Evolutionary conservation across 2,329 filamentous ascomycete species (phyloP).

Genomic region (Chalaropsis ovoidea): DNA sequence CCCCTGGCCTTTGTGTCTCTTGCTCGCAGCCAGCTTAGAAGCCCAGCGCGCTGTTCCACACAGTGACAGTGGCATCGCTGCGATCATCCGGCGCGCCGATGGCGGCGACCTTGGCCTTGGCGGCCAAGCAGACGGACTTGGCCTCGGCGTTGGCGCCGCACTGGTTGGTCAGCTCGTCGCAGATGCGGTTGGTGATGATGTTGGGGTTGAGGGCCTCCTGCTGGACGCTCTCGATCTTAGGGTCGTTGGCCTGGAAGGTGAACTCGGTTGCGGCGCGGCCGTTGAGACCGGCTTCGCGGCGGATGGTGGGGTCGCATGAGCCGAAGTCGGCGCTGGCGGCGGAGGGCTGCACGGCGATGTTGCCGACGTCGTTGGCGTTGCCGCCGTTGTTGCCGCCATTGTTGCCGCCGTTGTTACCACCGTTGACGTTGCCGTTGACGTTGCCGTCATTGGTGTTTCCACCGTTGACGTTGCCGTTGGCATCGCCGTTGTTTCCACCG

Average conservation of each 20-base stretch:
- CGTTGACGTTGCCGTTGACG: slow-evolving; percentile 26
- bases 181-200: slow-evolving; percentile 64
- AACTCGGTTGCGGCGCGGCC: slow-evolving; percentile 49
- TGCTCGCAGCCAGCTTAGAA: slow-evolving; percentile 20
- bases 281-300: slow-evolving; percentile 49
- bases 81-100: slow-evolving; percentile 25
- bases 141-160: slow-evolving; percentile 54
- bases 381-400: slow-evolving; percentile 20
- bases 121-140: slow-evolving; percentile 42
- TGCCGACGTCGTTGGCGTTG: slow-evolving; percentile 26
- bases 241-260: slow-evolving; percentile 58
- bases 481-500: slow-evolving; percentile 17
- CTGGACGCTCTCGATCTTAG: slow-evolving; percentile 49
- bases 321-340: slow-evolving; percentile 42
- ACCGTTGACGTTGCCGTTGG: not conserved
- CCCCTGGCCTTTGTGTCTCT: not conserved
- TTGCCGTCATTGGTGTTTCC: slow-evolving; percentile 25
- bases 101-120: slow-evolving; percentile 36
- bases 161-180: slow-evolving; percentile 57
- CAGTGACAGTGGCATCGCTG: slow-evolving; percentile 23
- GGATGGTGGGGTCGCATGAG: slow-evolving; percentile 46
- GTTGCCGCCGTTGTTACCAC: slow-evolving; percentile 28
- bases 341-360: not conserved
- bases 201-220: slow-evolving; percentile 59
- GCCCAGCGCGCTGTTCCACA: slow-evolving; percentile 26